These are phyloP conservation scores for Emericellopsis terricola DNA, from an alignment of 495 filamentous ascomycete genomes.

Conservation along the genomic window DNA sequence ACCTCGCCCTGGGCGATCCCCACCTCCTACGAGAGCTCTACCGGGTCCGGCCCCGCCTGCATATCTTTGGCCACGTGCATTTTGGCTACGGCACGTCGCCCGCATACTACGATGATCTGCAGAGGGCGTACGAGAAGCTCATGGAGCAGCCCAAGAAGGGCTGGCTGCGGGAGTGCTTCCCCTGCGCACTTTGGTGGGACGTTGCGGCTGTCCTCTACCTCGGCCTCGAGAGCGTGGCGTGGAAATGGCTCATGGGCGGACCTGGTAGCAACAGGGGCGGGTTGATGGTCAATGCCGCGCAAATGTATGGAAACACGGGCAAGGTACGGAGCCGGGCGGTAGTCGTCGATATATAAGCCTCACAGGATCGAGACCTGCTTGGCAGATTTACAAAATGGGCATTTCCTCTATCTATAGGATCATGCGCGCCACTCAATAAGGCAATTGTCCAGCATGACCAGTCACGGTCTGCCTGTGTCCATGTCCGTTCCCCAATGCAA, in stretches of 20 bases:
- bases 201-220: constrained; percentile 37
- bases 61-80: constrained; percentile 87
- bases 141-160: constrained; percentile 30
- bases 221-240: constrained; percentile 46
- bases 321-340: constrained; percentile 35
- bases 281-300: constrained; percentile 61
- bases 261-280: constrained; percentile 39
- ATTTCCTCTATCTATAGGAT: too few species aligned
- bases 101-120: constrained; percentile 63
- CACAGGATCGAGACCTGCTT: too few species aligned
- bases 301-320: constrained; percentile 50
- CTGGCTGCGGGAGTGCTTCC: constrained; percentile 28
- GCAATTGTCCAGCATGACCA: too few species aligned
- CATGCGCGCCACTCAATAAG: too few species aligned
- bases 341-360: constrained; percentile 15
- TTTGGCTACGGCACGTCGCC: constrained; percentile 43
- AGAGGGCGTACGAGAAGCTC: constrained; percentile 50
- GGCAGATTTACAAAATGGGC: too few species aligned
- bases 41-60: constrained; percentile 59
- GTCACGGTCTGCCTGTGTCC: too few species aligned
- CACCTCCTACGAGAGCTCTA: constrained; percentile 59
- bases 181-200: constrained; percentile 40
- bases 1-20: constrained; percentile 59
- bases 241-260: constrained; percentile 48
- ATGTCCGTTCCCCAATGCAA: too few species aligned